phyloP scores from a whole-genome alignment of 768 basidiomycete species.

The Boletus rubroflammeus region DNA sequence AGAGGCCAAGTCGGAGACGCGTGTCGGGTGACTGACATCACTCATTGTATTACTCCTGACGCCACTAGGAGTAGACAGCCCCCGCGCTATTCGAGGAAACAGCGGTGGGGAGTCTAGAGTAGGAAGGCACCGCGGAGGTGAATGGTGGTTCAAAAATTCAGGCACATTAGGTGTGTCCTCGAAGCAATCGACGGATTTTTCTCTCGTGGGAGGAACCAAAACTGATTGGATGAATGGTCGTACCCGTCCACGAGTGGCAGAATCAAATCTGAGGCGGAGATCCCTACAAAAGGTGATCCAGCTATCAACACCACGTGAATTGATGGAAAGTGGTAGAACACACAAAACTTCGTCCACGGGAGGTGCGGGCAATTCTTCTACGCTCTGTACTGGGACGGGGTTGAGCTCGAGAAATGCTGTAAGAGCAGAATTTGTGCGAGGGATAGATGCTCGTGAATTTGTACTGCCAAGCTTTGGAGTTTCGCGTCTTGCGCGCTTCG shows the following conservation, averaged over 20 bases:
- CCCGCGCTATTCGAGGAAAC: conserved; percentile 36
- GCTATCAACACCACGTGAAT: not conserved
- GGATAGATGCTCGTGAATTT: conserved; percentile 25
- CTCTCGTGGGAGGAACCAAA: conserved; percentile 15
- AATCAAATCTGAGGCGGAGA: conserved; percentile 30
- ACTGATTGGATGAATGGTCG: conserved; percentile 28
- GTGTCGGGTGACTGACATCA: conserved; percentile 8
- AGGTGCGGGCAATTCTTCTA: conserved; percentile 30
- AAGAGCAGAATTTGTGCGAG: conserved; percentile 23
- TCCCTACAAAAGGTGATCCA: conserved; percentile 22
- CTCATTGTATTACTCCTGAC: not conserved
- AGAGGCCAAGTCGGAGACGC: conserved; percentile 27
- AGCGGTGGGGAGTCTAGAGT: conserved; percentile 41
- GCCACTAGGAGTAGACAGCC: not conserved
- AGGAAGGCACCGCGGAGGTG: conserved; percentile 24
- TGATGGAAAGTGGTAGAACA: conserved; percentile 12
- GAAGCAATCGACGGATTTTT: conserved; percentile 8
- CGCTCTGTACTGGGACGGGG: conserved; percentile 28
- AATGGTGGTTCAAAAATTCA: conserved; percentile 31
- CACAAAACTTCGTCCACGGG: conserved; percentile 41
- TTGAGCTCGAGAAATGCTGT: conserved; percentile 20
- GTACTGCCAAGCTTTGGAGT: conserved; percentile 41
- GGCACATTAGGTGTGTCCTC: conserved; percentile 18
- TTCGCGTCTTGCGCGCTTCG: conserved; percentile 43
- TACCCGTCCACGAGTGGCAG: conserved; percentile 22